phyloP scores from a whole-genome alignment of 139 green algal species.

The Chlamydomonas applanata region DNA sequence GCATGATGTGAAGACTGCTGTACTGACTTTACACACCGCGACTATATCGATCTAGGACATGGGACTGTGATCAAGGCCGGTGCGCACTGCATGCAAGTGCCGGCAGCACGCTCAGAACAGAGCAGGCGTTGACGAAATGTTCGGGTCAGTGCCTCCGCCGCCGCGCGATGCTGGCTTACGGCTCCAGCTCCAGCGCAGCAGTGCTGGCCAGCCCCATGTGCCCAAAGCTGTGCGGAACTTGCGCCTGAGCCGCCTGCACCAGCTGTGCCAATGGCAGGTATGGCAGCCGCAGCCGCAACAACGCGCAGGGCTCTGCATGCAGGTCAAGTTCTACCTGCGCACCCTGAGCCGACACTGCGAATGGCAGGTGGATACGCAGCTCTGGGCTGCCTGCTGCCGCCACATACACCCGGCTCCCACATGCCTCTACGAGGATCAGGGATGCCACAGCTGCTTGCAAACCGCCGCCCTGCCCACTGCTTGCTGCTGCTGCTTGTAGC shows the following conservation, averaged over 20 bases:
- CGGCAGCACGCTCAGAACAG: too few relatives aligned
- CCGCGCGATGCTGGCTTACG: too few relatives aligned
- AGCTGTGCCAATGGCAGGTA: slow-evolving; percentile 21
- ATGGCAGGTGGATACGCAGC: slow-evolving; percentile 31
- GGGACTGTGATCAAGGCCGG: too few relatives aligned
- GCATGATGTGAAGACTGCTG: too few relatives aligned
- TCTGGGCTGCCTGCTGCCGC: not conserved
- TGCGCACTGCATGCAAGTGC: too few relatives aligned
- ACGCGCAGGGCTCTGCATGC: not conserved
- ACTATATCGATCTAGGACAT: too few relatives aligned
- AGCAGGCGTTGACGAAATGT: too few relatives aligned
- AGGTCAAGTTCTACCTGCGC: not conserved
- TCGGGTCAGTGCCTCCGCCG: too few relatives aligned
- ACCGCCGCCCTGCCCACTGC: not conserved
- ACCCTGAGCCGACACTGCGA: slow-evolving; percentile 12
- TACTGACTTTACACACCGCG: too few relatives aligned
- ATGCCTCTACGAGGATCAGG: slow-evolving; percentile 22
- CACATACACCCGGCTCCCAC: slow-evolving; percentile 18
- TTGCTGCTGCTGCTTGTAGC: not conserved
- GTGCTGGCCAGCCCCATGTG: slow-evolving; percentile 24
- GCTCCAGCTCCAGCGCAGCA: slow-evolving; percentile 37
- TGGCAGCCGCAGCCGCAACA: slow-evolving; percentile 24
- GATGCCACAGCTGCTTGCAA: not conserved
- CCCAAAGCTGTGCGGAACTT: slow-evolving; percentile 29
- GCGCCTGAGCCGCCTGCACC: slow-evolving; percentile 16